Percentiles rank a stretch among this genome's conserved stretches.
Conservation (phyloP, 805 yeast genomes). For the Metschnikowia chrysomelidarum region DNA sequence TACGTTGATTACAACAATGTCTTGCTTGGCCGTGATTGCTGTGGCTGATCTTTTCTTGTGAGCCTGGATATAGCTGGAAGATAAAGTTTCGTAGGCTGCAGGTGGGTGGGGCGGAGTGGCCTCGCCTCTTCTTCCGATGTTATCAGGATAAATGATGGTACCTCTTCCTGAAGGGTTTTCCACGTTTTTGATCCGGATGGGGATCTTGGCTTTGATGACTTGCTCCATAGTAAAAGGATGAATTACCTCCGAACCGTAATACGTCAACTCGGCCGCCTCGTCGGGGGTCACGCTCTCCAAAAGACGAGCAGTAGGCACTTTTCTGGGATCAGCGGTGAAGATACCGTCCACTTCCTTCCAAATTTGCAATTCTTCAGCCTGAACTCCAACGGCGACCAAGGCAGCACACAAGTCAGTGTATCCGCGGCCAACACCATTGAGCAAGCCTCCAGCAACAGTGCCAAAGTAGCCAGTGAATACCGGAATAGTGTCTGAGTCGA, state of each 20-base stretch:
- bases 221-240: constrained; percentile 99
- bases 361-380: constrained; percentile 91
- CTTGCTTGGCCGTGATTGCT: constrained; percentile 93
- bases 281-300: constrained; percentile 92
- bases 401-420: constrained; percentile 98
- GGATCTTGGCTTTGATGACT: constrained; percentile 92
- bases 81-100: constrained; percentile 56
- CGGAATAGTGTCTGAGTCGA: constrained; percentile 58
- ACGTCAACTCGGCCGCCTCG: constrained; percentile 97
- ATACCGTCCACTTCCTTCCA: constrained; percentile 99
- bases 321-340: constrained; percentile 97
- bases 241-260: constrained; percentile 96
- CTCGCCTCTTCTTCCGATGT: constrained; percentile 80
- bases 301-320: constrained; percentile 85
- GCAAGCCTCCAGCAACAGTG: constrained; percentile 89
- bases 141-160: constrained; percentile 91
- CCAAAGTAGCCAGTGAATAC: constrained; percentile 97
- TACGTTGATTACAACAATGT: constrained; percentile 86
- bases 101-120: constrained; percentile 96
- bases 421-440: constrained; percentile 94
- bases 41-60: constrained; percentile 72
- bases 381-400: constrained; percentile 85
- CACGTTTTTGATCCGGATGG: constrained; percentile 94
- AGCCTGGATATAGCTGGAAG: constrained; percentile 32
- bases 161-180: constrained; percentile 92